Percentiles rank a stretch among this genome's conserved stretches.
Conservation (phyloP, 805 yeast genomes). For the Yarrowia deformans region DNA sequence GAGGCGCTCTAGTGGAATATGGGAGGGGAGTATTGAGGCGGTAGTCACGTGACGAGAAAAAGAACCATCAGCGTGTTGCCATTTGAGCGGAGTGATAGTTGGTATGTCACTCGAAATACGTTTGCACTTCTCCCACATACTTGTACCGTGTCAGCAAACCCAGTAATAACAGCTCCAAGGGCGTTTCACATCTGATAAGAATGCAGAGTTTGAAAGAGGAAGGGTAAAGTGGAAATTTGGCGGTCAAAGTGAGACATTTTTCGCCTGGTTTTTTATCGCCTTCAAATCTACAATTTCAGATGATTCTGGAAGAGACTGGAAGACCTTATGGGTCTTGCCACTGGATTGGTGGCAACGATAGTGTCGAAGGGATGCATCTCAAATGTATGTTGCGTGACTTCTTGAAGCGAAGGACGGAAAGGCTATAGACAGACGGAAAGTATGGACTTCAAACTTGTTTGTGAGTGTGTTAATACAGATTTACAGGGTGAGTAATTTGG, state of each 20-base stretch:
- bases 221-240: not conserved
- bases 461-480: too few relatives aligned
- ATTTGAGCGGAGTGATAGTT: too few relatives aligned
- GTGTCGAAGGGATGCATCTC: not conserved
- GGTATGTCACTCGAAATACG: too few relatives aligned
- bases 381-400: slow-evolving; percentile 1
- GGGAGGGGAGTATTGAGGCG: not conserved
- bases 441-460: too few relatives aligned
- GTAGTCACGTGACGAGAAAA: not conserved
- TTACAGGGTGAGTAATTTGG: too few relatives aligned
- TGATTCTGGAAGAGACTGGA: slow-evolving; percentile 1
- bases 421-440: not conserved
- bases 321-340: not conserved
- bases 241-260: not conserved
- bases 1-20: not conserved
- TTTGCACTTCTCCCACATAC: not conserved
- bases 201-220: not conserved
- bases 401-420: not conserved
- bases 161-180: not conserved
- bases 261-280: not conserved
- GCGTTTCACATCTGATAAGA: slow-evolving; percentile 20
- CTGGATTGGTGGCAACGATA: slow-evolving; percentile 17
- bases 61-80: too few relatives aligned
- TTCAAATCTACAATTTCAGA: not conserved
- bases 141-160: not conserved